Evolutionary conservation across 176 grass and related monocot genomes (phyloP).

Genomic region (Carex pumila): DNA sequence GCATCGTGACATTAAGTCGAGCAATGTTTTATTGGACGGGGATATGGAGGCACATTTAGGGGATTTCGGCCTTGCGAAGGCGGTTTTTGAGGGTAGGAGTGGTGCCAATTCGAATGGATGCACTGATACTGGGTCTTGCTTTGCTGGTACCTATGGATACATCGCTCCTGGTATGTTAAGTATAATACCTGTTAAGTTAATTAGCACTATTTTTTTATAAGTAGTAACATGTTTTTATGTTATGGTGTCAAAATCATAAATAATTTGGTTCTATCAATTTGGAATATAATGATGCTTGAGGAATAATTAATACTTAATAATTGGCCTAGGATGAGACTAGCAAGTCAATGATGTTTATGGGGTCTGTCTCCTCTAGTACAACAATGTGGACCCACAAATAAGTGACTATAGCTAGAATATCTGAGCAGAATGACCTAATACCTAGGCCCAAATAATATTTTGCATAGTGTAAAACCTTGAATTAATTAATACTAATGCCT

Average conservation of each 20-base stretch:
- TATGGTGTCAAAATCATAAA: not conserved
- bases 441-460: not conserved
- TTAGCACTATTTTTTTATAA: not conserved
- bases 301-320: not conserved
- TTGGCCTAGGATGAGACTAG: not conserved
- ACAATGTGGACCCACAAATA: not conserved
- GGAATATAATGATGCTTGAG: not conserved
- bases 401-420: not conserved
- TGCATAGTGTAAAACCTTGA: not conserved
- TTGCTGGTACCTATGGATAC: conserved; percentile 93
- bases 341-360: not conserved
- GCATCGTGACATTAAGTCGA: conserved; percentile 89
- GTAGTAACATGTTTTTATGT: not conserved
- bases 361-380: not conserved
- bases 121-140: conserved; percentile 69
- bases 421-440: not conserved
- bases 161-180: conserved; percentile 69
- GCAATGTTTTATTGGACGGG: conserved; percentile 78
- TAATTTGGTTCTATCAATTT: not conserved
- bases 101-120: conserved; percentile 14
- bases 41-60: conserved; percentile 99
- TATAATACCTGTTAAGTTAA: not conserved
- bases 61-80: conserved; percentile 92
- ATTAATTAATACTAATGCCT: not conserved
- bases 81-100: conserved; percentile 34